These are phyloP conservation scores for Eimeria tenella DNA, from an alignment of 169 alveolate species.

Conservation along the genomic window DNA sequence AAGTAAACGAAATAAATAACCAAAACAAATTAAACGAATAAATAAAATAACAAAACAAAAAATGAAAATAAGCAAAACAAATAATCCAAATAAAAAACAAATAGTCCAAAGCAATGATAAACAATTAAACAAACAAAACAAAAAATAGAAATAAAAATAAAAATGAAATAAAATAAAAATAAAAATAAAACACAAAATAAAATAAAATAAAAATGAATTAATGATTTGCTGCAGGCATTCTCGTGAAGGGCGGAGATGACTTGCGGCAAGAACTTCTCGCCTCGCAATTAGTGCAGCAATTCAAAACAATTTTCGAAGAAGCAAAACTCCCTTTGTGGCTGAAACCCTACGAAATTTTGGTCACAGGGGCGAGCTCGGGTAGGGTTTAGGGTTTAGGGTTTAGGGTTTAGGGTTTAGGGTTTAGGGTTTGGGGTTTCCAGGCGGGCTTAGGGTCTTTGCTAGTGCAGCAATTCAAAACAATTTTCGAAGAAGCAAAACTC, in stretches of 20 bases:
- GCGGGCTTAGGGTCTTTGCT: conserved; percentile 62
- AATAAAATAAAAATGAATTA: background rate
- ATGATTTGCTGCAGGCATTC: conserved; percentile 79
- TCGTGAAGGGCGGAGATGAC: conserved; percentile 98
- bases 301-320: conserved; percentile 89
- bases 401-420: background rate
- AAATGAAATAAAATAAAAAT: background rate
- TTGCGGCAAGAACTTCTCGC: conserved; percentile 97
- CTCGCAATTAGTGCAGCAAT: conserved; percentile 94
- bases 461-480: conserved; percentile 91
- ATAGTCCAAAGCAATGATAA: too few species aligned
- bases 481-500: conserved; percentile 89
- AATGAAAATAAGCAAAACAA: too few species aligned
- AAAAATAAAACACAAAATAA: too few species aligned
- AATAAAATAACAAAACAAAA: too few species aligned
- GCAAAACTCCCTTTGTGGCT: conserved; percentile 94
- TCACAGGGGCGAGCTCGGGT: conserved; percentile 97
- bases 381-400: conserved; percentile 79
- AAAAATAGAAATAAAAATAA: background rate
- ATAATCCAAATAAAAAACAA: too few species aligned
- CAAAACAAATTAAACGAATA: too few species aligned
- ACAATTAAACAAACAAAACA: too few species aligned
- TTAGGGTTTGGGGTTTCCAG: background rate
- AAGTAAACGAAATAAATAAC: too few species aligned
- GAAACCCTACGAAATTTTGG: conserved; percentile 95